Evolutionary conservation across 495 filamentous ascomycete species (phyloP).

Genomic region (Peziza echinospora): DNA sequence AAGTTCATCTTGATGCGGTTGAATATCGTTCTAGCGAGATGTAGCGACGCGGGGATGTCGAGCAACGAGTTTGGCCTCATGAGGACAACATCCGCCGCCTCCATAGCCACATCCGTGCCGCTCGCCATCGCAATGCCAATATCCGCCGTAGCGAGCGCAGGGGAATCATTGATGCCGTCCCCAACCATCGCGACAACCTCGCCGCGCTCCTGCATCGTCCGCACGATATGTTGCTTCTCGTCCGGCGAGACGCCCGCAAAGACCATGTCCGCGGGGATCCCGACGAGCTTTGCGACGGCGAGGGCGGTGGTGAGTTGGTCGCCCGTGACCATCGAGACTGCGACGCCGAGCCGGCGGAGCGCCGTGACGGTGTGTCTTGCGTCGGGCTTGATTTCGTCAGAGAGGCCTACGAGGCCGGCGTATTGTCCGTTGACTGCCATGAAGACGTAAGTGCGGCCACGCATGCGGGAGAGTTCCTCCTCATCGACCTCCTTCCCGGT

Average conservation of each 20-base stretch:
- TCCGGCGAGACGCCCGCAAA: conserved; percentile 67
- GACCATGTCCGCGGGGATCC: conserved; percentile 52
- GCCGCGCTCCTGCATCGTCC: conserved; percentile 45
- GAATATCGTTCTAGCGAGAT: conserved; percentile 72
- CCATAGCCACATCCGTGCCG: conserved; percentile 94
- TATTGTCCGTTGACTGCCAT: conserved; percentile 65
- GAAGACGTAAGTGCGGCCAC: conserved; percentile 75
- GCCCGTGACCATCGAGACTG: conserved; percentile 79
- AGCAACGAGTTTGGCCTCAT: conserved; percentile 85
- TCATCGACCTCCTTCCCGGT: conserved; percentile 2
- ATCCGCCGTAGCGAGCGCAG: conserved; percentile 76
- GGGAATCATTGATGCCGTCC: conserved; percentile 97
- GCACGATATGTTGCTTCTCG: conserved; percentile 70
- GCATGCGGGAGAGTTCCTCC: conserved; percentile 20
- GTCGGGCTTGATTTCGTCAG: conserved; percentile 74
- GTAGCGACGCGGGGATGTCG: conserved; percentile 66
- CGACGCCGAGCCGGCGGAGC: conserved; percentile 60
- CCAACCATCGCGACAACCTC: conserved; percentile 88
- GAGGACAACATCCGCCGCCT: conserved; percentile 86
- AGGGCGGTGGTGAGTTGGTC: conserved; percentile 66
- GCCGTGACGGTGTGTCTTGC: conserved; percentile 70
- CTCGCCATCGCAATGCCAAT: conserved; percentile 82
- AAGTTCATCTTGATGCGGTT: conserved; percentile 83
- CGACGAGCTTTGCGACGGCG: conserved; percentile 61
- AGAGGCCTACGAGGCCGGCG: conserved; percentile 58